A percentile compares a stretch with the other conserved stretches of the same genome.
These are phyloP conservation scores for Hemileia vastatrix DNA, from an alignment of 1,284 basidiomycete species.

Conservation along the genomic window DNA sequence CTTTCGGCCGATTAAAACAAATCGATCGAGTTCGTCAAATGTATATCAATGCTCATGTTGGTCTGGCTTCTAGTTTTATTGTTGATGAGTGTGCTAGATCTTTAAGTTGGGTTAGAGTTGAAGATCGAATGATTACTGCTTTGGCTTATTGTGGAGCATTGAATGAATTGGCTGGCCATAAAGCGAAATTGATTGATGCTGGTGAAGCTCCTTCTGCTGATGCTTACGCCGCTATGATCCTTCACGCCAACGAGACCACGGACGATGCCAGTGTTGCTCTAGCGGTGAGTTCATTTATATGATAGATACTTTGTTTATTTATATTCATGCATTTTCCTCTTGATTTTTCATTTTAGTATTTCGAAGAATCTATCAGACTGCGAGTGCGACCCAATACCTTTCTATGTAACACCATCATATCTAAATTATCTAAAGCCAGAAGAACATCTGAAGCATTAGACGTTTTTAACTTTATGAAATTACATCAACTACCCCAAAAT, in stretches of 20 bases:
- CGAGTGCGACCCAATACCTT: conserved; percentile 69
- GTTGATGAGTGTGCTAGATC: conserved; percentile 6
- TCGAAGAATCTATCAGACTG: conserved; percentile 62
- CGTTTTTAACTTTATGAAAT: conserved; percentile 69
- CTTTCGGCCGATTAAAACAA: conserved; percentile 11
- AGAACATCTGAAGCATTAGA: conserved; percentile 79
- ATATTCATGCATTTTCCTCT: neutral
- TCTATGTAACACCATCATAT: conserved; percentile 91
- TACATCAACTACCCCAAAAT: conserved; percentile 55
- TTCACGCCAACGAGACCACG: conserved; percentile 77
- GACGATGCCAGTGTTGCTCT: conserved; percentile 81
- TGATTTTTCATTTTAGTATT: conserved; percentile 50
- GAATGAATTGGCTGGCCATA: conserved; percentile 68
- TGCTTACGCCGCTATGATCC: conserved; percentile 80
- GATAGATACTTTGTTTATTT: neutral
- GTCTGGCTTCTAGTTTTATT: conserved; percentile 1
- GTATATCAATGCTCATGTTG: conserved; percentile 19
- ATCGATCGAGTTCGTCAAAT: conserved; percentile 19
- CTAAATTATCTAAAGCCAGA: conserved; percentile 80
- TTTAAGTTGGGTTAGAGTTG: conserved; percentile 60
- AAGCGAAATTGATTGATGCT: conserved; percentile 63
- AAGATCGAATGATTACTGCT: conserved; percentile 79
- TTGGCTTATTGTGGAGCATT: conserved; percentile 68
- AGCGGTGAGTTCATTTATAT: conserved; percentile 29
- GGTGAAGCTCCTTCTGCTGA: conserved; percentile 73